Conservation (phyloP, 1,139 yeast genomes). For the Yamadazyma buinensis region DNA sequence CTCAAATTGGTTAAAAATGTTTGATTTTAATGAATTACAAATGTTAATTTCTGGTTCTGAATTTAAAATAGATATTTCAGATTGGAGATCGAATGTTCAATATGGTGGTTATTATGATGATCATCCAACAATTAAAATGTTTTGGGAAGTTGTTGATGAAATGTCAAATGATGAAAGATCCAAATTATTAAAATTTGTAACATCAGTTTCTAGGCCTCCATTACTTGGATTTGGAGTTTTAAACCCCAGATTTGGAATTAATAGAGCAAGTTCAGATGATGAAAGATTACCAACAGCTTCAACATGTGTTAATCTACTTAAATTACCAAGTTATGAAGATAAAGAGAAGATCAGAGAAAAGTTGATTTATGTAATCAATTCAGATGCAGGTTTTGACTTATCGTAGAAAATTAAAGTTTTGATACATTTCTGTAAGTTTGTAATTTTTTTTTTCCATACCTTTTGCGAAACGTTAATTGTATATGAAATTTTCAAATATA, state of each 20-base stretch:
- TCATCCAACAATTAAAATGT: slow-evolving; percentile 54
- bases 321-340: slow-evolving; percentile 75
- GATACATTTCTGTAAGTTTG: too few relatives aligned
- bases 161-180: slow-evolving; percentile 58
- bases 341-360: slow-evolving; percentile 57
- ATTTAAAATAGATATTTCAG: slow-evolving; percentile 64
- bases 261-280: slow-evolving; percentile 58
- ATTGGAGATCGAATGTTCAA: slow-evolving; percentile 59
- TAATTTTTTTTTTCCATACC: too few relatives aligned
- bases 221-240: slow-evolving; percentile 76
- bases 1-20: slow-evolving; percentile 76
- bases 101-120: slow-evolving; percentile 64
- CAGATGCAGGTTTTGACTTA: slow-evolving; percentile 85
- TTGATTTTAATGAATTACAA: slow-evolving; percentile 79
- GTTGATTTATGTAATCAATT: slow-evolving; percentile 69
- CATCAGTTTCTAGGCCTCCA: slow-evolving; percentile 91
- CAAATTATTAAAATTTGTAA: slow-evolving; percentile 75
- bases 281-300: slow-evolving; percentile 82
- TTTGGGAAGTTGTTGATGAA: slow-evolving; percentile 78
- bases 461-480: too few relatives aligned
- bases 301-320: slow-evolving; percentile 85
- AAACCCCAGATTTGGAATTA: slow-evolving; percentile 75
- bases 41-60: slow-evolving; percentile 80
- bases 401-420: too few relatives aligned
- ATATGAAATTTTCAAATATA: too few relatives aligned